Evolutionary conservation across 2,329 filamentous ascomycete species (phyloP).

Genomic region (Pseudofabraea citricarpa): DNA sequence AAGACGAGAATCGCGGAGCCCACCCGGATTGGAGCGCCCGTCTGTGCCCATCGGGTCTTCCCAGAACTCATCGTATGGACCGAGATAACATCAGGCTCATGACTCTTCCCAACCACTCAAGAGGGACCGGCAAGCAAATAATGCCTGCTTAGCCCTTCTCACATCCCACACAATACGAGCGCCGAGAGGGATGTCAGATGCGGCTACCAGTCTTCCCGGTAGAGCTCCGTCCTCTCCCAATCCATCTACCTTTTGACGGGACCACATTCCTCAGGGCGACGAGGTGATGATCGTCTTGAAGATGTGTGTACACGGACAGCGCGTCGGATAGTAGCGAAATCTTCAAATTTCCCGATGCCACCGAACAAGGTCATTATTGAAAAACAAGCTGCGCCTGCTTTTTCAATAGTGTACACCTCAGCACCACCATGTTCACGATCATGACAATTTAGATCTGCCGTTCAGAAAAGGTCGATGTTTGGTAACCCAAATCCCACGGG

Average conservation of each 20-base stretch:
- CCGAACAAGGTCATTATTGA: conserved; percentile 1
- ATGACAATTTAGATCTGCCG: too few species aligned
- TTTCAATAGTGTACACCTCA: too few species aligned
- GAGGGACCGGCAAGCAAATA: not conserved
- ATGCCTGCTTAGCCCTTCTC: not conserved
- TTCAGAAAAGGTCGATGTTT: too few species aligned
- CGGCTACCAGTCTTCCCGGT: not conserved
- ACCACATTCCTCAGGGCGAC: too few species aligned
- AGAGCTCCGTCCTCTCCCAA: too few species aligned
- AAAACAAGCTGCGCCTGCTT: not conserved
- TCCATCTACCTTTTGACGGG: too few species aligned
- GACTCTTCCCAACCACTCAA: not conserved
- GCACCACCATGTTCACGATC: too few species aligned
- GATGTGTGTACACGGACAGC: not conserved
- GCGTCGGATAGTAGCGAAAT: too few species aligned
- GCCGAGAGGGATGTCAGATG: not conserved
- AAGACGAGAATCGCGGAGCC: not conserved
- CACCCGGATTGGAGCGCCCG: not conserved
- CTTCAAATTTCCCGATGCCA: not conserved
- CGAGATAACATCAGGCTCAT: too few species aligned
- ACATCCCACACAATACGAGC: not conserved
- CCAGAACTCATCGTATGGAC: not conserved
- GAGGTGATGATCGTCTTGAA: too few species aligned
- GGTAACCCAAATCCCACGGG: too few species aligned
- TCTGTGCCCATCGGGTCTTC: not conserved